A percentile compares a stretch with the other conserved stretches of the same genome.
Evolutionary conservation across 1,139 yeast genomes (phyloP).

Genomic region (Taphrina deformans): DNA sequence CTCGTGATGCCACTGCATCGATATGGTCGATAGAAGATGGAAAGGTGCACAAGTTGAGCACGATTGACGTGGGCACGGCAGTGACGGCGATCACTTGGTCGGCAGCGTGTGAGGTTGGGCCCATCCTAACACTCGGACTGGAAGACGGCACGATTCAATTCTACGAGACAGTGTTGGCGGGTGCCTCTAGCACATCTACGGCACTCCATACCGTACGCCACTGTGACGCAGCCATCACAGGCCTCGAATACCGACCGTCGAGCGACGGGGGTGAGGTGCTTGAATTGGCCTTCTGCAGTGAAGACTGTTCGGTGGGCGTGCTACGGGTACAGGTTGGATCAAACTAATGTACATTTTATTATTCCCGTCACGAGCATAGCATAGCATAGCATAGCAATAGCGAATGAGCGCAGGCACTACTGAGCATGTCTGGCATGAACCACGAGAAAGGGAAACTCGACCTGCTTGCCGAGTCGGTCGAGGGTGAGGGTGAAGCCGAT

Average conservation of each 20-base stretch:
- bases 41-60: constrained; percentile 34
- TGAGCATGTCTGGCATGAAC: constrained; percentile 1
- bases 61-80: constrained; percentile 65
- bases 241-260: constrained; percentile 57
- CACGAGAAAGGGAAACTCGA: constrained; percentile 15
- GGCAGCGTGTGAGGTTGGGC: constrained; percentile 41
- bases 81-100: constrained; percentile 54
- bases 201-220: constrained; percentile 52
- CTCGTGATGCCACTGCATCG: constrained; percentile 80
- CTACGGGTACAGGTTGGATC: not conserved
- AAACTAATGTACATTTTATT: not conserved
- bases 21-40: constrained; percentile 57
- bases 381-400: too few relatives aligned
- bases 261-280: constrained; percentile 30
- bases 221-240: constrained; percentile 52
- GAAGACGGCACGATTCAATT: constrained; percentile 59
- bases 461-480: not conserved
- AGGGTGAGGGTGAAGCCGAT: constrained; percentile 8
- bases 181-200: not conserved
- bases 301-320: constrained; percentile 67
- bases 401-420: not conserved
- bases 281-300: constrained; percentile 65
- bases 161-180: not conserved
- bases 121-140: constrained; percentile 63
- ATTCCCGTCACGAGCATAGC: too few relatives aligned